Evolutionary conservation across 169 alveolate genomes (phyloP).

Genomic region (Ophryocystis elektroscirrha): DNA sequence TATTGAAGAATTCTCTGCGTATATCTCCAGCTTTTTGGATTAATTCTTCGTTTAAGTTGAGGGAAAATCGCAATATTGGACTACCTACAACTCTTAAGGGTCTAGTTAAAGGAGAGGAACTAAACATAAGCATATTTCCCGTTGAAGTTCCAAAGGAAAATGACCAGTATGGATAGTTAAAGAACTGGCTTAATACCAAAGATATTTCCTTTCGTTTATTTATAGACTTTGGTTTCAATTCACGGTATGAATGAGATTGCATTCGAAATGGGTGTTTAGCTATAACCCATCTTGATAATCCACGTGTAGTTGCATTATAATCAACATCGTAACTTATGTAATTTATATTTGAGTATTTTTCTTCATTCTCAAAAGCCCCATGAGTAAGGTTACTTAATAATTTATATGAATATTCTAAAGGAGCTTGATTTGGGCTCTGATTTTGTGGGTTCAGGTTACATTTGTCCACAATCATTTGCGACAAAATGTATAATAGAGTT

Average conservation of each 20-base stretch:
- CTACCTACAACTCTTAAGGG: slow-evolving; percentile 6
- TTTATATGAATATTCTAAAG: too few relatives aligned
- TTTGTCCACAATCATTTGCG: slow-evolving; percentile 11
- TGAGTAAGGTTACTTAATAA: too few relatives aligned
- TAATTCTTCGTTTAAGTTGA: slow-evolving; percentile 11
- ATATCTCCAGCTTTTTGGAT: slow-evolving; percentile 9
- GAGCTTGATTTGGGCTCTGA: too few relatives aligned
- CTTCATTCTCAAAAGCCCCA: too few relatives aligned
- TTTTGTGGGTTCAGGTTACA: slow-evolving; percentile 6
- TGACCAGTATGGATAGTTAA: not conserved
- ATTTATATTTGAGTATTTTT: too few relatives aligned
- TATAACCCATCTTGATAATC: slow-evolving; percentile 26
- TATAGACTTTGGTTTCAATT: too few relatives aligned
- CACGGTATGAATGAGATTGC: slow-evolving; percentile 18
- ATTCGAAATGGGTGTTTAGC: slow-evolving; percentile 34
- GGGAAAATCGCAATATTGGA: slow-evolving; percentile 9
- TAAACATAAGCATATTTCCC: slow-evolving; percentile 5
- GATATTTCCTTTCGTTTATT: slow-evolving; percentile 14
- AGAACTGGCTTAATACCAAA: not conserved
- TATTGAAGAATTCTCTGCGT: slow-evolving; percentile 23
- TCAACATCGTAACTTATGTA: slow-evolving; percentile 13
- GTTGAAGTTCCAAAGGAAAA: not conserved
- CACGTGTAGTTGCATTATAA: slow-evolving; percentile 6
- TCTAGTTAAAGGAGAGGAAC: slow-evolving; percentile 10
- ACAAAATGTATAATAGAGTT: slow-evolving; percentile 1